Base-by-base conservation (phyloP, 1,284 basidiomycete genomes). In the Trichosporon faecale region DNA sequence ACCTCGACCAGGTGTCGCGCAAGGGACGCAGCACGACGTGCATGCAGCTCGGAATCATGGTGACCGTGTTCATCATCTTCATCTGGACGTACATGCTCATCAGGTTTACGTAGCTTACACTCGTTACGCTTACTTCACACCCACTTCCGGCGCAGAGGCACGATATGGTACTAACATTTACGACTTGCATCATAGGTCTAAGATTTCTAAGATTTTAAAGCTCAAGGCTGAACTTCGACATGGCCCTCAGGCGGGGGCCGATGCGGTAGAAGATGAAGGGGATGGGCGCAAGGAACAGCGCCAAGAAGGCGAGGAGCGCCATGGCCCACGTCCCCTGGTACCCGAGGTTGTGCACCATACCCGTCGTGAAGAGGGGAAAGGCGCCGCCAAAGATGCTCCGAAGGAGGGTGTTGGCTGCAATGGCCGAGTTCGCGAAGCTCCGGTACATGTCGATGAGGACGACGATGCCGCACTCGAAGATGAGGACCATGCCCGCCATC, bases 51-150 rank as follows among this genome's bases (percentile, higher is more conserved):
- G 79, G 79, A 1, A 75, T 82, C 4, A 75, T 83, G 27, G 23
- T 81, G 2, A 69, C 80, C 1, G 84, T 85, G 7, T 71, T 82
- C 37, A 67, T 85, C 23, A 71, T 81, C 31, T 85, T 82, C 70
- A 70, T 83, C 16, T 85, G 84, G 84, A 85, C 83, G 9, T 83
- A 83, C 72, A 75, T 84, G 74, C 76, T 85, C 60, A 85, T 85
- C 65, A 78, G 82, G 11, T 81, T 85, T 69, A 83, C 82, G 2
- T 84, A 72, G 65, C 18, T 9, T 21, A 52, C 49, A 21, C 49
- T 52, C 49, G 14, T 52, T 52, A 23, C 7, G 49, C 49, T 25
- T 52, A 52, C 18, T 44, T 44, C 18, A 44, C 49, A 14, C 21
- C 44, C 2, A n/a, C 44, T 21, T 12, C 11, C 40, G 12, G 40